Percentiles rank a stretch among this genome's conserved stretches.
Evolutionary conservation across 75 land plant genomes (phyloP).

Genomic region (Cunninghamia lanceolata): DNA sequence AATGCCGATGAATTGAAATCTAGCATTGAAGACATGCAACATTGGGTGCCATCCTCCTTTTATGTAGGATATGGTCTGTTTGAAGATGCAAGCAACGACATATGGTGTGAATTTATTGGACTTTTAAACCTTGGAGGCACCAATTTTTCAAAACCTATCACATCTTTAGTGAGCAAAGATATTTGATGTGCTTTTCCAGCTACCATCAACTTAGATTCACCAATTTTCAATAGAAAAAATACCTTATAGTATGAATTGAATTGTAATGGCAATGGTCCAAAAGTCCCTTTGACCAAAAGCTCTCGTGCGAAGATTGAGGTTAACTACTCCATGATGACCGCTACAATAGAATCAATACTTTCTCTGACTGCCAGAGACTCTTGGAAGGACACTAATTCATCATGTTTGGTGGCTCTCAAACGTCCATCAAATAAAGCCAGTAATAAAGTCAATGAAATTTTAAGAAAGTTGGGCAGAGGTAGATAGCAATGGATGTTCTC

Average conservation of each 20-base stretch:
- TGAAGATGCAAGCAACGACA: constrained; percentile 34
- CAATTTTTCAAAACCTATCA: constrained; percentile 8
- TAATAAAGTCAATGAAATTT: neutral
- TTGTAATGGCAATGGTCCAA: constrained; percentile 1
- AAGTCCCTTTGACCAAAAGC: neutral
- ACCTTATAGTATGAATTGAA: neutral
- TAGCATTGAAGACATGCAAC: constrained; percentile 18
- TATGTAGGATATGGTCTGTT: constrained; percentile 67
- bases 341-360: constrained; percentile 52
- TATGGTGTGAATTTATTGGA: constrained; percentile 65
- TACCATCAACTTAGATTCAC: neutral
- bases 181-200: constrained; percentile 44
- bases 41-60: constrained; percentile 36
- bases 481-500: neutral
- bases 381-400: constrained; percentile 53
- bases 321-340: constrained; percentile 47
- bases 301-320: constrained; percentile 6
- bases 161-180: neutral
- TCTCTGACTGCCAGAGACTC: constrained; percentile 58
- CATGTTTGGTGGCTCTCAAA: constrained; percentile 72
- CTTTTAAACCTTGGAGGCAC: constrained; percentile 58
- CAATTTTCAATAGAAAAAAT: neutral
- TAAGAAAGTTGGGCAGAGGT: neutral
- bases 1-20: constrained; percentile 11
- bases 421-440: constrained; percentile 25